Evolutionary conservation across 148 eudicot species (phyloP), one percentile per base, ranked within the genome.

Genomic region (Rhododendron mucronatum): DNA sequence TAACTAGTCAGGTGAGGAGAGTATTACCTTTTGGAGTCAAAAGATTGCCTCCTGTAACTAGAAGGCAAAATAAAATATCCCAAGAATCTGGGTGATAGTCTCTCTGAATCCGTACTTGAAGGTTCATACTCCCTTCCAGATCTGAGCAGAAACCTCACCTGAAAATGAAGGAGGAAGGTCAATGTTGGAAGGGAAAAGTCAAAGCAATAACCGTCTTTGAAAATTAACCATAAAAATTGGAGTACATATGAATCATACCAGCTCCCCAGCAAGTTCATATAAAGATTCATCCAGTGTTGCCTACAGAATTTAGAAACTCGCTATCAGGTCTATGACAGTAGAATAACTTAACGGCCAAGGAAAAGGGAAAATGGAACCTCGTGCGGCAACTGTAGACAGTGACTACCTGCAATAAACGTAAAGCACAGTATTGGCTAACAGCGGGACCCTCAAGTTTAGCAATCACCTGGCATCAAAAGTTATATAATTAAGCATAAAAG

Each of bases 261-360:
- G 93, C 93, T 97, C 99, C 83, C 99, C 99, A 84, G 99, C 98
- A 74, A 97, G 96, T 88, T 97, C 99, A 89, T 97, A 97, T 44
- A 97, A 89, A 85, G 99, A 97, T 85, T 95, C 99, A 84, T 97
- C 96, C 51, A 97, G 96, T 63, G 96, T 95, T 87, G 99, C 99
- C 99, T 95, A 89, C 84, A 89, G 78, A 82, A 71, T 33, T 21
- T 39, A 84, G 63, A 55, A 80, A 84, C 23, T 77, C 80, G 73
- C 23, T 48, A 80, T 92, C 78, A 91, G 89, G 81, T 73, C 50
- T 48, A 78, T 15, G 21, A 61, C 28, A 65, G 50, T 47, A 50
- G 61, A 26, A 53, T 39, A 33, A 50, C 28, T 80, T 20, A n/a
- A 84, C 35, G 53, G 83, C 59, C 18, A 67, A 80, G 77, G 65